These are phyloP conservation scores for Penicillium bovifimosum DNA, from an alignment of 495 filamentous ascomycete genomes.

Conservation along the genomic window DNA sequence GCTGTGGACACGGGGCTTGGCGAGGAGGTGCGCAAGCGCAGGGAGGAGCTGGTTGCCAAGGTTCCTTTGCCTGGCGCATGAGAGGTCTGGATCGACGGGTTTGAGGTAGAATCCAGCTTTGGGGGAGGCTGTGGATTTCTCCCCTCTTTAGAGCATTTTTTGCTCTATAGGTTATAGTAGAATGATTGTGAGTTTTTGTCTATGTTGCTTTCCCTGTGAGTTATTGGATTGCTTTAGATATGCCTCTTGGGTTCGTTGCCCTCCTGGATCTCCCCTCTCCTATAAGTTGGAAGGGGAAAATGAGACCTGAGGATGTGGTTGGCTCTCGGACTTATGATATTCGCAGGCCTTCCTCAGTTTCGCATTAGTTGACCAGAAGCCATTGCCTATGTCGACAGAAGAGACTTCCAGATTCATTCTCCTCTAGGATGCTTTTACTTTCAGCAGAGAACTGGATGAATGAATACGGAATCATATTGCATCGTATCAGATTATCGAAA, in stretches of 20 bases:
- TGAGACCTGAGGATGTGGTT: not conserved
- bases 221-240: not conserved
- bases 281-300: not conserved
- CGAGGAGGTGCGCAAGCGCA: constrained; percentile 29
- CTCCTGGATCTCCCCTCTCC: not conserved
- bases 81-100: not conserved
- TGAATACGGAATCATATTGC: constrained; percentile 3
- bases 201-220: not conserved
- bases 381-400: no score
- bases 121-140: not conserved
- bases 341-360: no score
- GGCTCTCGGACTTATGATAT: no score
- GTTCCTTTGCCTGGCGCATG: constrained; percentile 17
- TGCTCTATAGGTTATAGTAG: not conserved
- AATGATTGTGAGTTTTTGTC: not conserved
- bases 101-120: not conserved
- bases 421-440: no score
- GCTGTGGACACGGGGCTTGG: constrained; percentile 20
- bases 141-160: not conserved
- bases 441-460: not conserved
- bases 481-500: not conserved
- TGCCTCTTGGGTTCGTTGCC: not conserved
- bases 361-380: no score
- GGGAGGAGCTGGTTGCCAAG: constrained; percentile 18
- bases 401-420: no score